These are phyloP conservation scores for Borealophlyctis nickersoniae DNA, from an alignment of 192 early-diverging fungal genomes.

Conservation along the genomic window DNA sequence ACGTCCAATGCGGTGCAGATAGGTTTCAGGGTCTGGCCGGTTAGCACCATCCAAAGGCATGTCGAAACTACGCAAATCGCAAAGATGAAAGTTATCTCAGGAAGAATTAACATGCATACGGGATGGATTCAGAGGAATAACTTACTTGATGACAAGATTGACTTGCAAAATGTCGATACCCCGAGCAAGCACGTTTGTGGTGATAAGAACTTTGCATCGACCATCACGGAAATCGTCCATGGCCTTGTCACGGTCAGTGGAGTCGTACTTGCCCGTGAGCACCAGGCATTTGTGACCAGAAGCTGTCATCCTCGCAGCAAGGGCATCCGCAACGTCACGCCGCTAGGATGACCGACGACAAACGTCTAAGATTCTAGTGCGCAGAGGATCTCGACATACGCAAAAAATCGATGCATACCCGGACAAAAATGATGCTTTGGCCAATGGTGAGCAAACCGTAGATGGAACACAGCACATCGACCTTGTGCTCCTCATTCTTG, in stretches of 20 bases:
- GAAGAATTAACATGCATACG: not conserved
- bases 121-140: not conserved
- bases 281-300: conserved; percentile 82
- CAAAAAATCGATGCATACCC: conserved; percentile 43
- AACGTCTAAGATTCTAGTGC: conserved; percentile 7
- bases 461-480: conserved; percentile 45
- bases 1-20: conserved; percentile 96
- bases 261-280: conserved; percentile 78
- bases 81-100: not conserved
- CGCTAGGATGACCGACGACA: conserved; percentile 34
- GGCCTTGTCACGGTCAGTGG: conserved; percentile 77
- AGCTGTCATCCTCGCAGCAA: conserved; percentile 69
- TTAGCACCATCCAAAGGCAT: conserved; percentile 69
- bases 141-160: conserved; percentile 83
- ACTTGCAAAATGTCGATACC: conserved; percentile 98
- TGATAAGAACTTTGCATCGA: conserved; percentile 87
- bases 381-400: not conserved
- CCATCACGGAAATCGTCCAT: conserved; percentile 94
- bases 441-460: conserved; percentile 82
- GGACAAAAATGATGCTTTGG: conserved; percentile 95
- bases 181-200: conserved; percentile 94
- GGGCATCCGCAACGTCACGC: conserved; percentile 78
- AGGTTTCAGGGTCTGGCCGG: conserved; percentile 86
- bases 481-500: conserved; percentile 71
- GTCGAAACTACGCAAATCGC: conserved; percentile 68